phyloP scores from a whole-genome alignment of 106 monocot genomes.

The Dendrobium catenatum region DNA sequence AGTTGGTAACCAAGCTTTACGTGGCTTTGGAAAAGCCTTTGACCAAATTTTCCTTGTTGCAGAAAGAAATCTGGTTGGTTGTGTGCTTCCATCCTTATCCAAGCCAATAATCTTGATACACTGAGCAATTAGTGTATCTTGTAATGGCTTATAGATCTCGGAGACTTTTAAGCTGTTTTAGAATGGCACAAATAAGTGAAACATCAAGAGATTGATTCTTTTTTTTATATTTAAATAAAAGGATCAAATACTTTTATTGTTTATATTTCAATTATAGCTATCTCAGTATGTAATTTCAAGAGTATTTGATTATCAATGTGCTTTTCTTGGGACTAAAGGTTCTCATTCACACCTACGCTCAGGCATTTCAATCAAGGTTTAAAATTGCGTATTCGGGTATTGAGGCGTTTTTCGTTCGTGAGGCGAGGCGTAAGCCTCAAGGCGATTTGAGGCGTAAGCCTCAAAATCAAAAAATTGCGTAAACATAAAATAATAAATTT shows the following conservation, averaged over 20 bases:
- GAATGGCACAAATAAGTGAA: conserved; percentile 13
- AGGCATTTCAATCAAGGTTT: no score
- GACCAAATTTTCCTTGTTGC: conserved; percentile 38
- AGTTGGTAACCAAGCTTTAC: conserved; percentile 86
- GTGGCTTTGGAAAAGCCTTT: conserved; percentile 83
- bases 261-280: neutral
- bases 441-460: no score
- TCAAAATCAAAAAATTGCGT: no score
- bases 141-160: conserved; percentile 67
- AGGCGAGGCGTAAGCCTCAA: no score
- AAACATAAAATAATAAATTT: no score
- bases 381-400: no score
- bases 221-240: neutral
- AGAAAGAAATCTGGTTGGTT: conserved; percentile 25
- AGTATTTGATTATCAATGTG: no score
- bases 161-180: conserved; percentile 57
- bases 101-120: conserved; percentile 64
- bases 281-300: no score
- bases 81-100: conserved; percentile 22
- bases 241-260: neutral
- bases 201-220: conserved; percentile 2
- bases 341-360: no score
- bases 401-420: no score
- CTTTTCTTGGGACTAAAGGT: no score
- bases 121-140: conserved; percentile 65